phyloP scores from a whole-genome alignment of 164 flowering plant genomes.

The Tinospora cordifolia region DNA sequence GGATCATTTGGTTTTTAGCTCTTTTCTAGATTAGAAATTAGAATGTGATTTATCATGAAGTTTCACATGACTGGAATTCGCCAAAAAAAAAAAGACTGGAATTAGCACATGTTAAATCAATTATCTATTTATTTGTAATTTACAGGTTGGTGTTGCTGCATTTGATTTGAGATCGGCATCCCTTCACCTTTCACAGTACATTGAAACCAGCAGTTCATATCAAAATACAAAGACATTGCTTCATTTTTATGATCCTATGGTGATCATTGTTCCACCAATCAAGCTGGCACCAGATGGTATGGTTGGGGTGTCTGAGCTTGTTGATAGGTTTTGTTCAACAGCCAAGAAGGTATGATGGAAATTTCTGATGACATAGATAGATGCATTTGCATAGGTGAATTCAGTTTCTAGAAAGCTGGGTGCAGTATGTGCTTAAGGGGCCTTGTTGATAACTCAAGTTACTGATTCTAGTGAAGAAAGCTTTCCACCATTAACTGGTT shows the following conservation, averaged over 20 bases:
- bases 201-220: slow-evolving; percentile 90
- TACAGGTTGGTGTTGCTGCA: slow-evolving; percentile 94
- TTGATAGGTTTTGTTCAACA: slow-evolving; percentile 53
- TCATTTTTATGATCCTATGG: slow-evolving; percentile 83
- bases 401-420: background rate
- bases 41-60: background rate
- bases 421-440: background rate
- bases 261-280: slow-evolving; percentile 81
- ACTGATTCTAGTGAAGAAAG: background rate
- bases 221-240: slow-evolving; percentile 89
- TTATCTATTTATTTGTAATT: background rate
- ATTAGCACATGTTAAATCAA: too few species aligned
- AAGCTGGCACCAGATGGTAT: slow-evolving; percentile 85
- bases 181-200: slow-evolving; percentile 91
- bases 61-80: too few species aligned
- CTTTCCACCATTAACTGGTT: too few species aligned
- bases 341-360: slow-evolving; percentile 59
- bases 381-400: too few species aligned
- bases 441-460: background rate
- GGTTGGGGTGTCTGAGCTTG: slow-evolving; percentile 85
- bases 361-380: background rate
- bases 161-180: slow-evolving; percentile 91
- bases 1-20: background rate
- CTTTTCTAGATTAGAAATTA: background rate
- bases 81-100: too few species aligned